Conservation (phyloP, 441 rosid species). For the Corymbia citriodora region DNA sequence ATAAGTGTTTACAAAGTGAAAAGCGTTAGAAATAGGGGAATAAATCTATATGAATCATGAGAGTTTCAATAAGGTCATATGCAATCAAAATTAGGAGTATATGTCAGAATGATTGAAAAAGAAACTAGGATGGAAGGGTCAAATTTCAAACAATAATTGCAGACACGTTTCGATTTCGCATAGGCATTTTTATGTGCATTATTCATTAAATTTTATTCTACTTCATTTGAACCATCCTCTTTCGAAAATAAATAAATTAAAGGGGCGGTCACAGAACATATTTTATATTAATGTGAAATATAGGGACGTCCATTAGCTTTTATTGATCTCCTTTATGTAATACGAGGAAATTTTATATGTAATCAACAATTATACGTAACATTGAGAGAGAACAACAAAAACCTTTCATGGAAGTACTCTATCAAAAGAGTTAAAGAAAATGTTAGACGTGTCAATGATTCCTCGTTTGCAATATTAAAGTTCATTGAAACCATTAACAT, state of each 20-base stretch:
- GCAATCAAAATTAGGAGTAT: background rate
- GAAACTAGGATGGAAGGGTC: background rate
- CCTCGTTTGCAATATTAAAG: background rate
- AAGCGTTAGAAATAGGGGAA: too few species aligned
- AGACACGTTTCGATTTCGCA: too few species aligned
- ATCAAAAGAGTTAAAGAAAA: background rate
- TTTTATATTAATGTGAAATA: background rate
- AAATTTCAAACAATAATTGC: background rate
- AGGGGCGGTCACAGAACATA: too few species aligned
- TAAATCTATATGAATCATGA: background rate
- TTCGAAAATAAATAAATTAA: too few species aligned
- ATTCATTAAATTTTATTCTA: too few species aligned
- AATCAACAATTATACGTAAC: too few species aligned
- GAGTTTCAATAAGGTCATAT: background rate
- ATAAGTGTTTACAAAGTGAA: rapidly evolving
- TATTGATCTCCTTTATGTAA: too few species aligned
- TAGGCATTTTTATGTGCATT: background rate
- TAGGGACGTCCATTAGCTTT: background rate
- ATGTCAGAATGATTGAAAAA: too few species aligned
- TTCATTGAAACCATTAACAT: background rate
- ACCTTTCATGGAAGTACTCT: background rate
- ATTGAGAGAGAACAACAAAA: background rate
- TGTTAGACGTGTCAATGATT: background rate
- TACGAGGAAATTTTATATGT: too few species aligned
- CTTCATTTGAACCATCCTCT: background rate